These are phyloP conservation scores for Emmonsiellopsis sp. DNA, from an alignment of 2,329 filamentous ascomycete genomes.

Conservation along the genomic window DNA sequence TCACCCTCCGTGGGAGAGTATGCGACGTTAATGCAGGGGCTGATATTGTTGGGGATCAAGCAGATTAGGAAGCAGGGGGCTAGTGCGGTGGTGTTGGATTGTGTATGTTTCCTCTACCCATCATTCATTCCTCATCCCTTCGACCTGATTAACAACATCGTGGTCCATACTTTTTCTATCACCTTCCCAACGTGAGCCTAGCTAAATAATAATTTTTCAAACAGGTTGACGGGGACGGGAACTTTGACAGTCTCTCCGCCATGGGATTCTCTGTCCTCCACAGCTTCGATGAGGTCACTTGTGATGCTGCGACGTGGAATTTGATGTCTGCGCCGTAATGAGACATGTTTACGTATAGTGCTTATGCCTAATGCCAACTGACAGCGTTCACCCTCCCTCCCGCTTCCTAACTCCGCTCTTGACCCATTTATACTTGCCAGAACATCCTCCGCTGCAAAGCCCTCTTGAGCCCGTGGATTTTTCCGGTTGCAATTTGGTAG, in stretches of 20 bases:
- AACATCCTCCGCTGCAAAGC: too few relatives aligned
- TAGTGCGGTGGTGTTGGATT: constrained; percentile 64
- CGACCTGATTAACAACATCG: background rate
- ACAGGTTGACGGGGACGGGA: constrained; percentile 62
- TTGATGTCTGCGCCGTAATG: constrained; percentile 1
- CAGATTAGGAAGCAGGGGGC: constrained; percentile 74
- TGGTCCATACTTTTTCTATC: background rate
- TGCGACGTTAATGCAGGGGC: constrained; percentile 63
- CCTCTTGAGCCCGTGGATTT: too few relatives aligned
- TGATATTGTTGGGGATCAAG: constrained; percentile 70
- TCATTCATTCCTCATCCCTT: background rate
- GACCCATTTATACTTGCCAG: too few relatives aligned
- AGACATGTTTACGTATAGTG: background rate
- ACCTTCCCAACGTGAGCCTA: constrained; percentile 5
- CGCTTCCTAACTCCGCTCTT: too few relatives aligned
- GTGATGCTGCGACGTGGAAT: constrained; percentile 54
- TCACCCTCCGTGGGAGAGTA: constrained; percentile 58
- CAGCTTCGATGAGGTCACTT: constrained; percentile 72
- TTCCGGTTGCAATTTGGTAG: too few relatives aligned
- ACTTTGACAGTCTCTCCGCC: constrained; percentile 60
- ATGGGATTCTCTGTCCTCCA: constrained; percentile 76
- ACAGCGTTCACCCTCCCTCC: too few relatives aligned
- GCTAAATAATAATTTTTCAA: constrained; percentile 5
- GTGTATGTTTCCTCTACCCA: constrained; percentile 46
- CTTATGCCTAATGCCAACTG: too few relatives aligned